Percentiles rank a stretch among this genome's conserved stretches.
These are phyloP conservation scores for Botrytis fragariae DNA, from an alignment of 2,329 filamentous ascomycete genomes.

Conservation along the genomic window DNA sequence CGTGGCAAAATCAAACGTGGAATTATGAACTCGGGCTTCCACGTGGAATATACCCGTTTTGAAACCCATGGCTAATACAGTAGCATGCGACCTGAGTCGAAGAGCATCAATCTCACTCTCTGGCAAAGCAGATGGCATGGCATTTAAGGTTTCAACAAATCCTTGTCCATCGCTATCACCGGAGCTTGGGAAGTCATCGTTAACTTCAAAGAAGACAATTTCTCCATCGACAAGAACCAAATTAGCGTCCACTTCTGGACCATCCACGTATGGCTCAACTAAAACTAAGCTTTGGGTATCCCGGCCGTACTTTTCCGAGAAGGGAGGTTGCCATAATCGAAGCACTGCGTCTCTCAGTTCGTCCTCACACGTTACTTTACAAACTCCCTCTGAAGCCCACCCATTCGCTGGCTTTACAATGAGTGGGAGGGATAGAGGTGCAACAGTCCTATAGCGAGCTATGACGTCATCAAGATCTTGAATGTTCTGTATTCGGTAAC, in stretches of 20 bases:
- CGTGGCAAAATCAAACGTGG: not conserved
- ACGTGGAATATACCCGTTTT: not conserved
- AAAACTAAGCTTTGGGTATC: not conserved
- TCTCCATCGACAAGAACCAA: not conserved
- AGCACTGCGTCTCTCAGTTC: not conserved
- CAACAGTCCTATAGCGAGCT: not conserved
- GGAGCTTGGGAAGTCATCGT: not conserved
- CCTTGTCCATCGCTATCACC: not conserved
- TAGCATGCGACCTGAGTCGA: not conserved
- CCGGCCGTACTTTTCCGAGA: not conserved
- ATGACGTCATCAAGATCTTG: not conserved
- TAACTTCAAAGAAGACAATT: slow-evolving; percentile 4
- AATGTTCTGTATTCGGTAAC: not conserved
- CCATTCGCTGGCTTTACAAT: not conserved
- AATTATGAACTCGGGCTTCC: not conserved
- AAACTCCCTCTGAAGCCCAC: not conserved
- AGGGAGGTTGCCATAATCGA: slow-evolving; percentile 2
- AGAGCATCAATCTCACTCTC: not conserved
- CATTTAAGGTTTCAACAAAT: not conserved
- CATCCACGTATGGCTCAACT: not conserved
- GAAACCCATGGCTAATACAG: not conserved
- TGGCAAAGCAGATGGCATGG: not conserved
- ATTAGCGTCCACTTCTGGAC: not conserved
- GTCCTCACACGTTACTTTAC: slow-evolving; percentile 1
- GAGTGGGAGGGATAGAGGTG: not conserved